Percentiles rank a stretch among this genome's conserved stretches.
Evolutionary conservation across 106 monocot species (phyloP).

Genomic region (Platanthera guangdongensis): DNA sequence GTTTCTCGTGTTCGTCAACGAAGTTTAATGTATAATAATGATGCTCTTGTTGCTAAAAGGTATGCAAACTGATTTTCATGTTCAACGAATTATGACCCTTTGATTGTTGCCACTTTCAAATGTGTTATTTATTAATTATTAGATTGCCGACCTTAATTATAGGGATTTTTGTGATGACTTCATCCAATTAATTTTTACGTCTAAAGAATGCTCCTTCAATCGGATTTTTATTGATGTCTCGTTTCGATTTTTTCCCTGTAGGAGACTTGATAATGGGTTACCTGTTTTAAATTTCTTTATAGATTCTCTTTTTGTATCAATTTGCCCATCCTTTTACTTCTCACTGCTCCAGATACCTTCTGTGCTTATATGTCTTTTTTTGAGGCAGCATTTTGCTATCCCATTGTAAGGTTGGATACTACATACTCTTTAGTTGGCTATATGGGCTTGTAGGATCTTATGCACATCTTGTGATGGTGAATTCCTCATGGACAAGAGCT

Average conservation of each 20-base stretch:
- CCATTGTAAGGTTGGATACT: slow-evolving; percentile 75
- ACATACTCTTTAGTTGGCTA: slow-evolving; percentile 74
- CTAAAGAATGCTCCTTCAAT: too few relatives aligned
- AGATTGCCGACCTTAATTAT: background rate
- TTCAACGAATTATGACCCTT: background rate
- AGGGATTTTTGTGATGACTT: background rate
- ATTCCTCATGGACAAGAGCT: slow-evolving; percentile 92
- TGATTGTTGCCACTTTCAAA: slow-evolving; percentile 2
- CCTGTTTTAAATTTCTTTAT: background rate
- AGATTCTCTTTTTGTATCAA: background rate
- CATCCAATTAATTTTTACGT: too few relatives aligned
- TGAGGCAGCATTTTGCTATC: slow-evolving; percentile 73
- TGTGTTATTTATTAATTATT: background rate
- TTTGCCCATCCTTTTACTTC: background rate
- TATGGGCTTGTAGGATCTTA: slow-evolving; percentile 85
- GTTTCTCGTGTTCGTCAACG: slow-evolving; percentile 57
- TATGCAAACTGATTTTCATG: slow-evolving; percentile 15
- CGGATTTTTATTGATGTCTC: background rate
- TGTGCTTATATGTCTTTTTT: slow-evolving; percentile 25
- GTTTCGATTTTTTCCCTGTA: background rate
- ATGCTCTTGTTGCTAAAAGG: slow-evolving; percentile 72
- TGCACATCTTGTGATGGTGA: slow-evolving; percentile 86
- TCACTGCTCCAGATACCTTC: slow-evolving; percentile 12
- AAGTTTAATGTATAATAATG: slow-evolving; percentile 84
- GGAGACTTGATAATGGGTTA: background rate